phyloP scores from a whole-genome alignment of 2,329 filamentous ascomycete species.

The Nothophoma quercina region DNA sequence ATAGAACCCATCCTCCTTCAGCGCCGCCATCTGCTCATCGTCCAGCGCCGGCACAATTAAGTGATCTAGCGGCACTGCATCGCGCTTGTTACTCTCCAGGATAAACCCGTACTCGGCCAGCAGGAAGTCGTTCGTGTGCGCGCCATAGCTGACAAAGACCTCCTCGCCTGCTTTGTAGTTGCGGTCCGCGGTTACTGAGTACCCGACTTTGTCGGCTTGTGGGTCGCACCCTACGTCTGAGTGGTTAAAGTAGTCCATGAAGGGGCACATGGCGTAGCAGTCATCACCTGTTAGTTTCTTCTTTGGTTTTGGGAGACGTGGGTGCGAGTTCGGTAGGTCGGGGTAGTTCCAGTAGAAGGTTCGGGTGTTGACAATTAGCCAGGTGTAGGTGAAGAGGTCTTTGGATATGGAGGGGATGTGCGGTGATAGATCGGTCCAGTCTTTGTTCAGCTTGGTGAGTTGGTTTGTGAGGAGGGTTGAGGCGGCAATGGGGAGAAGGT shows the following conservation, averaged over 20 bases:
- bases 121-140: conserved; percentile 75
- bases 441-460: conserved; percentile 58
- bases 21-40: conserved; percentile 36
- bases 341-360: conserved; percentile 65
- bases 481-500: conserved; percentile 49
- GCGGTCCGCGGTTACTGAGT: conserved; percentile 62
- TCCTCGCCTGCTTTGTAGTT: conserved; percentile 67
- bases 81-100: conserved; percentile 46
- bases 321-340: conserved; percentile 48
- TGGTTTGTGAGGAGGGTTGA: conserved; percentile 63
- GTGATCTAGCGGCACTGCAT: conserved; percentile 53
- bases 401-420: conserved; percentile 55
- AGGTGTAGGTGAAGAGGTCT: conserved; percentile 61
- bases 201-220: conserved; percentile 59
- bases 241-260: conserved; percentile 76
- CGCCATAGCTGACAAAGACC: conserved; percentile 73
- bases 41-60: conserved; percentile 50
- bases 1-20: conserved; percentile 55
- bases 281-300: conserved; percentile 58
- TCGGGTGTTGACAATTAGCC: conserved; percentile 68
- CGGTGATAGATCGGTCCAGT: conserved; percentile 57
- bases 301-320: conserved; percentile 53
- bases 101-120: conserved; percentile 71
- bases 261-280: conserved; percentile 73
- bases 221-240: conserved; percentile 60